phyloP scores from a whole-genome alignment of 2,329 filamentous ascomycete species.

The Colletotrichum graminicola region DNA sequence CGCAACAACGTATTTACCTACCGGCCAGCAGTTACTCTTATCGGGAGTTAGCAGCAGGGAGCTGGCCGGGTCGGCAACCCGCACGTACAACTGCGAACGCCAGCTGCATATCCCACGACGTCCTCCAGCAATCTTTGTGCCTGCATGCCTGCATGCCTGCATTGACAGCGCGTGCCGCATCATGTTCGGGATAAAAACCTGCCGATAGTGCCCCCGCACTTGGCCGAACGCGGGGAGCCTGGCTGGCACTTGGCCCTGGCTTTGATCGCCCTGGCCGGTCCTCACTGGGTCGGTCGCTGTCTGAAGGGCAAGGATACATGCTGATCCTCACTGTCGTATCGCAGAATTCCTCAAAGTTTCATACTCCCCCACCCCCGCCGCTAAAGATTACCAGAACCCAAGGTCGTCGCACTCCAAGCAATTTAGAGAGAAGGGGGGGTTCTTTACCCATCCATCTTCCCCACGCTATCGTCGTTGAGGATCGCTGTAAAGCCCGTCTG shows the following conservation, averaged over 20 bases:
- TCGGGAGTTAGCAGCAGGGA: not conserved
- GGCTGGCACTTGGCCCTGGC: conserved; percentile 23
- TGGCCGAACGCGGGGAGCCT: conserved; percentile 28
- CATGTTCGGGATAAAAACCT: conserved; percentile 6
- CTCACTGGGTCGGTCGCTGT: conserved; percentile 6
- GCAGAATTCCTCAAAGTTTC: conserved; percentile 22
- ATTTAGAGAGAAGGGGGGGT: no score
- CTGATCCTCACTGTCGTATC: conserved; percentile 32
- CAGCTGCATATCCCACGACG: not conserved
- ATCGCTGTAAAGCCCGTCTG: not conserved
- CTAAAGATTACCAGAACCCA: conserved; percentile 30
- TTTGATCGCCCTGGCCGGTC: conserved; percentile 7
- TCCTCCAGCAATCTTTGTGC: conserved; percentile 16
- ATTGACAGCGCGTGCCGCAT: conserved; percentile 5
- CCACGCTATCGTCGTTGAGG: not conserved
- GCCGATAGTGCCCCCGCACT: conserved; percentile 28
- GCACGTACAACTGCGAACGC: not conserved
- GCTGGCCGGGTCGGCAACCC: conserved; percentile 1
- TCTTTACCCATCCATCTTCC: not conserved
- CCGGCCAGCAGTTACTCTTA: not conserved
- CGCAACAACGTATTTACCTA: conserved; percentile 4
- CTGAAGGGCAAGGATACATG: conserved; percentile 19
- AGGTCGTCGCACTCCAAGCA: conserved; percentile 12
- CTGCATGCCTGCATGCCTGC: conserved; percentile 20
- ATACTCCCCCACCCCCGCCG: conserved; percentile 6